A percentile compares a stretch with the other conserved stretches of the same genome.
These are phyloP conservation scores for Ogataea wickerhamii DNA, from an alignment of 805 yeast species.

Conservation along the genomic window DNA sequence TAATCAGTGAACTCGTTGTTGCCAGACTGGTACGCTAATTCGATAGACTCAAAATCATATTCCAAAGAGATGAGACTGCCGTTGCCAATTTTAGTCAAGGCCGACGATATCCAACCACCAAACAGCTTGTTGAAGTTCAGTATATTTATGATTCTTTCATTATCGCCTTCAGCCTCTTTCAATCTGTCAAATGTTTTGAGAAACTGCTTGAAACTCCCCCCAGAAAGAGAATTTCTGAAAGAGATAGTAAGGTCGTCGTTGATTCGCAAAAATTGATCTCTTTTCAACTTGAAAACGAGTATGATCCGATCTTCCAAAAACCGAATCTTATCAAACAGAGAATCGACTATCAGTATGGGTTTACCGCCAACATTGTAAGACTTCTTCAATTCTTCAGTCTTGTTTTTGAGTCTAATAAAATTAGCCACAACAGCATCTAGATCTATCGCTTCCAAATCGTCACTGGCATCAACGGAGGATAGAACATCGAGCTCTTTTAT, in stretches of 20 bases:
- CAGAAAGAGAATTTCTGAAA: conserved; percentile 11
- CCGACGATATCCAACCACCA: conserved; percentile 20
- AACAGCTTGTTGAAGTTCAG: conserved; percentile 25
- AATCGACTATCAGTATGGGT: conserved; percentile 14
- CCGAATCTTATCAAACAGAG: conserved; percentile 12
- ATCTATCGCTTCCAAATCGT: conserved; percentile 12
- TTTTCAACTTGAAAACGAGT: conserved; percentile 6
- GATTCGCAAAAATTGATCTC: conserved; percentile 17
- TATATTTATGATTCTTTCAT: conserved; percentile 8
- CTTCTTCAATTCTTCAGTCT: conserved; percentile 3
- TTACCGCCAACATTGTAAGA: conserved; percentile 8
- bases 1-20: conserved; percentile 3
- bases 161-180: neutral
- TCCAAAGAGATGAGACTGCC: conserved; percentile 9
- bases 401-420: conserved; percentile 14
- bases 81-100: conserved; percentile 14
- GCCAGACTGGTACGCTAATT: conserved; percentile 4
- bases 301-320: conserved; percentile 8
- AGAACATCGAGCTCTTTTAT: conserved; percentile 22
- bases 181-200: conserved; percentile 6
- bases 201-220: conserved; percentile 16
- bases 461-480: conserved; percentile 8
- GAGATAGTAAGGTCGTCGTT: conserved; percentile 8
- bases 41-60: conserved; percentile 5
- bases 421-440: conserved; percentile 15